phyloP scores from a whole-genome alignment of 2,329 filamentous ascomycete species.

The Neonectria faginata region DNA sequence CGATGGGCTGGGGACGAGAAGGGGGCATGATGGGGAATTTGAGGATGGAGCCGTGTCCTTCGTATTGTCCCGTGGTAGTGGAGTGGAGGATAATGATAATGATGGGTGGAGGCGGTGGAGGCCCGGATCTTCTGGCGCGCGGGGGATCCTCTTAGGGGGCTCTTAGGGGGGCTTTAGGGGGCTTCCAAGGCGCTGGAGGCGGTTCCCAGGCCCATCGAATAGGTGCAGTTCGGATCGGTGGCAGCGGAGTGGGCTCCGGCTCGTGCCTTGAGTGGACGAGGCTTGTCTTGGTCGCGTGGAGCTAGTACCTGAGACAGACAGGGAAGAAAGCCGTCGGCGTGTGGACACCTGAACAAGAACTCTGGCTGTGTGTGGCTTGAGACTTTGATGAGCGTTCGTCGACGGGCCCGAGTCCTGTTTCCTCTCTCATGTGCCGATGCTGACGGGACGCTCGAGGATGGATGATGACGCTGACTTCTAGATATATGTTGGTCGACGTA shows the following conservation, averaged over 20 bases:
- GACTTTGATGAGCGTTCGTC: neutral
- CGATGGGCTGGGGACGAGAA: slow-evolving; percentile 29
- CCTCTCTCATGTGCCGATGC: too few species aligned
- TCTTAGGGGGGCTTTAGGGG: slow-evolving; percentile 5
- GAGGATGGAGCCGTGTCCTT: slow-evolving; percentile 16
- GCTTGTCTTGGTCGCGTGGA: slow-evolving; percentile 18
- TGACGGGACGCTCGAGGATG: neutral
- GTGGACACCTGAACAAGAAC: neutral
- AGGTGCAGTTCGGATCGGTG: slow-evolving; percentile 12
- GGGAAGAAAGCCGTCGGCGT: neutral
- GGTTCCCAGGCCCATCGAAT: neutral
- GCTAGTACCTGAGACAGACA: slow-evolving; percentile 21
- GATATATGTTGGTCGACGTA: too few species aligned
- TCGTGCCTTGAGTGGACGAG: slow-evolving; percentile 13
- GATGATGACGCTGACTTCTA: neutral
- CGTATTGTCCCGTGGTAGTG: slow-evolving; percentile 16
- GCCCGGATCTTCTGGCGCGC: slow-evolving; percentile 3
- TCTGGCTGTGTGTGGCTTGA: neutral
- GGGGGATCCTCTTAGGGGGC: neutral
- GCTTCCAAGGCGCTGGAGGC: slow-evolving; percentile 4
- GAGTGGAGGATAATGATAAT: neutral
- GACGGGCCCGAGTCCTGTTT: too few species aligned
- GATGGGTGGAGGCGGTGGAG: neutral
- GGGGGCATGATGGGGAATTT: slow-evolving; percentile 32
- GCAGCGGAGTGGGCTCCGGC: slow-evolving; percentile 10